phyloP scores from a whole-genome alignment of 352 stramenopile genomes.

The Phytophthora pini region DNA sequence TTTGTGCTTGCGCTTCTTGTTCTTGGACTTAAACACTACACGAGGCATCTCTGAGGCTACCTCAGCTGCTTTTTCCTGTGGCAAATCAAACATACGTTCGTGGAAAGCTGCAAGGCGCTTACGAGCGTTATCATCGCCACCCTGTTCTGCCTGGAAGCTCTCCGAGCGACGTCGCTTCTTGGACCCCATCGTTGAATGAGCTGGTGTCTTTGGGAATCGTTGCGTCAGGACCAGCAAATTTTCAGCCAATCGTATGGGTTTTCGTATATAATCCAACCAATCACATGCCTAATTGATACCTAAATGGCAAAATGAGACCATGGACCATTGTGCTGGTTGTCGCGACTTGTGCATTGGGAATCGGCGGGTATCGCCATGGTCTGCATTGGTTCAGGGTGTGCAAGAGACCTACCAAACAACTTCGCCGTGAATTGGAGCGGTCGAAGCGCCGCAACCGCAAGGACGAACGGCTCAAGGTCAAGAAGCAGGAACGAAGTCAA shows the following conservation, averaged over 20 bases:
- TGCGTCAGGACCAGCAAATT: conserved; percentile 26
- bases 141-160: conserved; percentile 32
- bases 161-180: conserved; percentile 52
- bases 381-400: background rate
- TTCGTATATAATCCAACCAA: conserved; percentile 2
- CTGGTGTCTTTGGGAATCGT: conserved; percentile 12
- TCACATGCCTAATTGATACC: background rate
- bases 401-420: conserved; percentile 20
- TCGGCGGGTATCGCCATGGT: background rate
- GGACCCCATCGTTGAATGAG: conserved; percentile 22
- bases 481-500: conserved; percentile 31
- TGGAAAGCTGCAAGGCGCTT: conserved; percentile 59
- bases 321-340: conserved; percentile 5
- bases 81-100: conserved; percentile 64
- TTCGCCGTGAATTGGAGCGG: conserved; percentile 21
- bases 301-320: conserved; percentile 21
- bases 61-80: conserved; percentile 10
- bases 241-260: conserved; percentile 31
- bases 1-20: conserved; percentile 41
- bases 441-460: conserved; percentile 42
- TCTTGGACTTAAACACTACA: conserved; percentile 52
- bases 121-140: conserved; percentile 37
- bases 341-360: conserved; percentile 10
- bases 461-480: conserved; percentile 32
- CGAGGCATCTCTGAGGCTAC: conserved; percentile 25